phyloP scores from a whole-genome alignment of 2,329 filamentous ascomycete genomes.

The Periconia sp. region DNA sequence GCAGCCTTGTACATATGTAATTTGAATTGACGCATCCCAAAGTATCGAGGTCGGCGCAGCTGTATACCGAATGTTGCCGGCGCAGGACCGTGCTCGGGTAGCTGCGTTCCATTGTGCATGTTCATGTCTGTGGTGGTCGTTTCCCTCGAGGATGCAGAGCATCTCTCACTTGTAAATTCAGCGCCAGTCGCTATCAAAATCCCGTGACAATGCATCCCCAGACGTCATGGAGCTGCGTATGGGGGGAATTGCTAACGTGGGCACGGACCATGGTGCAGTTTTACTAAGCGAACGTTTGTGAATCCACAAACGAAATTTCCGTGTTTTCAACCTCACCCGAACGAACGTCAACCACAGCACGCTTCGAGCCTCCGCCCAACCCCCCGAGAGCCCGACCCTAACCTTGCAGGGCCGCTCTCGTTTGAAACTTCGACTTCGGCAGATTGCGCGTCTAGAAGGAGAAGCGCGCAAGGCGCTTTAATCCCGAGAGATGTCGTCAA shows the following conservation, averaged over 20 bases:
- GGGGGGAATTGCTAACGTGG: too few species aligned
- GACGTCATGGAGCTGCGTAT: too few species aligned
- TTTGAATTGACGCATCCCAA: neutral
- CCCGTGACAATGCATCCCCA: too few species aligned
- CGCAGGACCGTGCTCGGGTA: too few species aligned
- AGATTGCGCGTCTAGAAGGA: conserved; percentile 51
- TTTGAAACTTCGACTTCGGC: conserved; percentile 32
- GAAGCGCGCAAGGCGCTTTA: conserved; percentile 54
- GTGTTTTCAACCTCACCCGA: conserved; percentile 26
- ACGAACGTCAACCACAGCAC: conserved; percentile 30
- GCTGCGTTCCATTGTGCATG: too few species aligned
- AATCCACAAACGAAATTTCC: conserved; percentile 30
- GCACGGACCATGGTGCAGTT: too few species aligned
- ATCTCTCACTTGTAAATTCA: too few species aligned
- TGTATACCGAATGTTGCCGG: too few species aligned
- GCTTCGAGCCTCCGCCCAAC: conserved; percentile 13
- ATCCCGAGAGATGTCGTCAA: conserved; percentile 48
- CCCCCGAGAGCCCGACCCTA: conserved; percentile 48
- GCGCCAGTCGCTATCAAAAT: too few species aligned
- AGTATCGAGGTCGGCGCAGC: neutral
- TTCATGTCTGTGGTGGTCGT: too few species aligned
- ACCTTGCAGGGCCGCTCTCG: conserved; percentile 46
- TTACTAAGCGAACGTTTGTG: conserved; percentile 37
- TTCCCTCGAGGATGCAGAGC: too few species aligned
- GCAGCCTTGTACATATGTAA: conserved; percentile 16